Conservation (phyloP, 2,329 filamentous ascomycete genomes). For the Gyromitra esculenta region DNA sequence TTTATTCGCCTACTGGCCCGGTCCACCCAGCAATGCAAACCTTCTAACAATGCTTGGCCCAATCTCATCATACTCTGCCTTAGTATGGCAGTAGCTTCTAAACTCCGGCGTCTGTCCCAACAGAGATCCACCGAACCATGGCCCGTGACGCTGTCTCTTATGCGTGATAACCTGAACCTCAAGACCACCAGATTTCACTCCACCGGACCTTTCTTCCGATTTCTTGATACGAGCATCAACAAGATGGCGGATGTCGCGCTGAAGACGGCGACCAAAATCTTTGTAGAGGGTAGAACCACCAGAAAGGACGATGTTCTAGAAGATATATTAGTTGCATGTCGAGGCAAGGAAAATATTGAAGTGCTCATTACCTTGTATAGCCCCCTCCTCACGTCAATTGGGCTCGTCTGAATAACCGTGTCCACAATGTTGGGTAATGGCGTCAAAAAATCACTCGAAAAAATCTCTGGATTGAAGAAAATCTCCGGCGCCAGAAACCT, state of each 20-base stretch:
- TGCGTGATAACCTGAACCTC: constrained; percentile 98
- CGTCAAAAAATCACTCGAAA: constrained; percentile 97
- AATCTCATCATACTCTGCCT: constrained; percentile 91
- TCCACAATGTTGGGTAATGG: constrained; percentile 94
- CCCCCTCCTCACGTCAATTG: constrained; percentile 94
- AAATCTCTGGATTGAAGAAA: constrained; percentile 99
- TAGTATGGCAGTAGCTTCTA: constrained; percentile 97
- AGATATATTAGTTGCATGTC: constrained; percentile 21
- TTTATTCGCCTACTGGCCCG: constrained; percentile 62
- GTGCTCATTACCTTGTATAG: constrained; percentile 75
- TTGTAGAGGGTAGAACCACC: constrained; percentile 98
- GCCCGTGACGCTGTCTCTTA: constrained; percentile 95
- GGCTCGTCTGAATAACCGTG: constrained; percentile 94
- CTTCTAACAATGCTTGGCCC: constrained; percentile 93
- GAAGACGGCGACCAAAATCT: constrained; percentile 93
- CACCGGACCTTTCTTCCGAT: constrained; percentile 89
- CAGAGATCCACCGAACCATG: constrained; percentile 97
- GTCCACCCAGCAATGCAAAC: constrained; percentile 92
- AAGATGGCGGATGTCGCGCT: constrained; percentile 95
- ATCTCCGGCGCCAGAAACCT: constrained; percentile 98
- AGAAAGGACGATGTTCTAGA: constrained; percentile 89
- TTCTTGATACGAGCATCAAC: constrained; percentile 93
- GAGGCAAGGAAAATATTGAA: background rate
- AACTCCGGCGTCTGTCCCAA: constrained; percentile 98
- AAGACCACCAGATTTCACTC: constrained; percentile 89